phyloP scores from a whole-genome alignment of 352 stramenopile genomes.

The Globisporangium takayamanum region DNA sequence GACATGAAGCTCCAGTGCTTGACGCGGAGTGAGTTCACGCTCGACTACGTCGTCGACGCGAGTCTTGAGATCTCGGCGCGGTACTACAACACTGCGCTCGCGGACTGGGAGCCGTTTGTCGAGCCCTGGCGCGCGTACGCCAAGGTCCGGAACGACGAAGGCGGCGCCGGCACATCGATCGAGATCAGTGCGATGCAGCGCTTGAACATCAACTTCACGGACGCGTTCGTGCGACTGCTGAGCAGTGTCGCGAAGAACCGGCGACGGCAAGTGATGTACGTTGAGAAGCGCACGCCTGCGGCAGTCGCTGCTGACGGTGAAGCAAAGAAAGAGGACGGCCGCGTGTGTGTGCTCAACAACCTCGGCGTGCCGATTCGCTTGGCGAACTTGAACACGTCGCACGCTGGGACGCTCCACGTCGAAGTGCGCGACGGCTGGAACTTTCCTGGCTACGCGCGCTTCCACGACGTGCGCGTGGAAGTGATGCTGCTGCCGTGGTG shows the following conservation, averaged over 20 bases:
- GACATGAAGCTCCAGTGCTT: constrained; percentile 75
- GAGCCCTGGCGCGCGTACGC: constrained; percentile 80
- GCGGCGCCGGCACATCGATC: constrained; percentile 51
- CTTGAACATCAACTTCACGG: constrained; percentile 84
- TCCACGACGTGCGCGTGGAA: constrained; percentile 80
- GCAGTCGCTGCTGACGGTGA: constrained; percentile 73
- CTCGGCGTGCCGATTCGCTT: constrained; percentile 83
- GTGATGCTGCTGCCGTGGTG: constrained; percentile 85
- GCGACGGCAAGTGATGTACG: constrained; percentile 60
- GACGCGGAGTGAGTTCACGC: constrained; percentile 62
- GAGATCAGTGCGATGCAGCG: constrained; percentile 80
- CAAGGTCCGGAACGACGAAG: constrained; percentile 48
- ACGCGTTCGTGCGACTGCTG: constrained; percentile 76
- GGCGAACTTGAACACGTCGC: constrained; percentile 84
- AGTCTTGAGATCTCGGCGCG: constrained; percentile 75
- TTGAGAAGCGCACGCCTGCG: constrained; percentile 69
- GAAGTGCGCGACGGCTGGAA: constrained; percentile 84
- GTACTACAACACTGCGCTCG: constrained; percentile 86
- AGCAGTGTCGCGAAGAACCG: constrained; percentile 74
- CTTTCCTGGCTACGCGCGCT: constrained; percentile 73
- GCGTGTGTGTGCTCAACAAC: constrained; percentile 87
- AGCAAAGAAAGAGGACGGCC: constrained; percentile 78
- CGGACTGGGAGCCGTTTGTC: constrained; percentile 85
- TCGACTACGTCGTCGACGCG: constrained; percentile 61
- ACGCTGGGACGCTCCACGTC: constrained; percentile 69